A percentile compares a stretch with the other conserved stretches of the same genome.
Conservation (phyloP, 2,329 filamentous ascomycete species). For the Fusarium dimerum region DNA sequence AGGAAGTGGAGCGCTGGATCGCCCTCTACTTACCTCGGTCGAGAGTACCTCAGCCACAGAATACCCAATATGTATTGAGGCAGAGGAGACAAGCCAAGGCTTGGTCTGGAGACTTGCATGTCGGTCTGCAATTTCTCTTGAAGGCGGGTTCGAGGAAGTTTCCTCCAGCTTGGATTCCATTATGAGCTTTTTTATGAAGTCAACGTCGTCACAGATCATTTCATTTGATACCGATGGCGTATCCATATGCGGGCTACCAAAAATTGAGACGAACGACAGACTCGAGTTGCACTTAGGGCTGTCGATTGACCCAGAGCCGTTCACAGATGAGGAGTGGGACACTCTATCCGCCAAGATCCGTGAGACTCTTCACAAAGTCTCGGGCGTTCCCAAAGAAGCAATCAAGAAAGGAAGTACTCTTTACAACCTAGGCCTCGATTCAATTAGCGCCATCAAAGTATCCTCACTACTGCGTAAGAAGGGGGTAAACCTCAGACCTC, state of each 20-base stretch:
- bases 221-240: conserved; percentile 52
- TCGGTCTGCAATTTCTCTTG: conserved; percentile 55
- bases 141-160: conserved; percentile 48
- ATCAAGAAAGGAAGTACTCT: conserved; percentile 66
- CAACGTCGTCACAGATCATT: conserved; percentile 53
- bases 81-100: conserved; percentile 60
- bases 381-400: conserved; percentile 56
- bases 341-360: conserved; percentile 42
- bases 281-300: background rate
- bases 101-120: conserved; percentile 74
- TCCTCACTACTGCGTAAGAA: conserved; percentile 67
- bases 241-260: conserved; percentile 65
- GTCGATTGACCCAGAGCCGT: background rate
- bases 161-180: conserved; percentile 61
- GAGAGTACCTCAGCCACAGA: conserved; percentile 69
- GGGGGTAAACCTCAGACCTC: conserved; percentile 64
- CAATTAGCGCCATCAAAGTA: conserved; percentile 87
- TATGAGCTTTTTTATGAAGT: conserved; percentile 55
- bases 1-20: background rate
- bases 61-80: conserved; percentile 80
- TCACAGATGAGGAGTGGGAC: conserved; percentile 33
- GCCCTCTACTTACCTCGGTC: conserved; percentile 61
- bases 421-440: conserved; percentile 86
- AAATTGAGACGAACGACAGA: conserved; percentile 11
- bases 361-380: conserved; percentile 55